Base-by-base conservation (phyloP, 352 stramenopile genomes). In the Phytophthora multivora region DNA sequence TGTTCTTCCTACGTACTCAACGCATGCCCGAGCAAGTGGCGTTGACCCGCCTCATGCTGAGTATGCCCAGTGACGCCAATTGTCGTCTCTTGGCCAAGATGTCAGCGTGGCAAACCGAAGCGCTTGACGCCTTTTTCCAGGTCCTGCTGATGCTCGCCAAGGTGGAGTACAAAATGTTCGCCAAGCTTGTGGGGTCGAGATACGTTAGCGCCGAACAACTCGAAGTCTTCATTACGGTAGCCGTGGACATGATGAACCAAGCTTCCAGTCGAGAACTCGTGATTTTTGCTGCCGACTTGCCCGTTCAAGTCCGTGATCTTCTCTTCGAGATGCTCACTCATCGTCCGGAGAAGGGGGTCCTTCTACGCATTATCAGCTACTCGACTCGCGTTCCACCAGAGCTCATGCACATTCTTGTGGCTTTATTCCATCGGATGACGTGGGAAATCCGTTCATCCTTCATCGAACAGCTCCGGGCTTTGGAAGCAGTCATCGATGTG, bases 221-320 rank as follows among this genome's bases (percentile, higher is more conserved):
- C 5, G 38, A 80, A 25, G 45, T 57, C 2, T 80, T 91, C 30
- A 54, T 87, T 12, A 71, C 73, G 2, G 73, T 91, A 25, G 76
- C 78, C 0, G 74, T 75, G 8, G 79, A 79, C 18, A 80, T 91
- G 66, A 88, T 86, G 80, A 91, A 89, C 51, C 80, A 91, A 45
- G 82, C 82, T 2, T 83, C 78, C 8, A 89, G 73, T 15, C 76
- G 82, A 28, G 82, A 89, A 36, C 67, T 89, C 13, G 70, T 86
- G 11, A 84, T 79, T 23, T 89, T 89, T 47, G 62, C 78, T 5
- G 63, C 82, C 5, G 78, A 83, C 30, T 41, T 89, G 0, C 76
- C 78, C 4, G 51, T 73, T 3, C 38, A 57, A 1, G 71, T 70
- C 38, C 76, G 80, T 40, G 68, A 75, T 16, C 46, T 83, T 19